Evolutionary conservation across 202 grass and related monocot genomes (phyloP), one percentile per base, ranked within the genome.

Genomic region (Schoenoplectus tabernaemontani): DNA sequence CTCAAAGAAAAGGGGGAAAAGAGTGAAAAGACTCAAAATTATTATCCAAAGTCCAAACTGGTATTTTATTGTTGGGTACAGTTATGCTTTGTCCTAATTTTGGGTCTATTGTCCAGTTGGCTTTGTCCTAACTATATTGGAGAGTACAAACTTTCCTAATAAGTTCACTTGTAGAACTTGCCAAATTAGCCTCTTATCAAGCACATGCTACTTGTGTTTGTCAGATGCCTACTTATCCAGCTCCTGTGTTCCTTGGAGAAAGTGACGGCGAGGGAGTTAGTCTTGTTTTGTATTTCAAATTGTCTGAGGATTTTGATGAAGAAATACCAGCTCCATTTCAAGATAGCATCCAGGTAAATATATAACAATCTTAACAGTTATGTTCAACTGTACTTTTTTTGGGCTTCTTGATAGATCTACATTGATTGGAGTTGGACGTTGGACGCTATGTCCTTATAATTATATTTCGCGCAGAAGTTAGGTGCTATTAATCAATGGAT

Each of bases 181-280:
- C 36, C 2, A 20, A 13, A 53, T 20, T 53, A 75, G 15, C 48
- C 7, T 34, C 70, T 54, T 74, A 75, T 54, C 47, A 54, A n/a
- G n/a, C n/a, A n/a, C n/a, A n/a, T n/a, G n/a, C n/a, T n/a, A n/a
- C n/a, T 75, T 73, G 9, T 78, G 20, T 76, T 90, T 32, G 70
- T 64, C 76, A 94, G 95, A 88, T 98, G 80, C 95, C 95, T 78
- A 98, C 91, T 70, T 98, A 98, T 89, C 95, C 95, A 83, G 85
- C 95, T 85, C 86, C 91, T 75, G 82, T 98, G 84, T 94, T 94
- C 76, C 95, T 98, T 64, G 91, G 95, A 64, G 91, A 94, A 60
- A 98, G 88, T 61, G 91, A 98, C 0, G 95, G 95, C 1, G 89
- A 98, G 88, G 91, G 91, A 41, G 75, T 90, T 38, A 89, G 82